Base-by-base conservation (phyloP, 1,284 basidiomycete species). In the Ceratobasidium sp. region DNA sequence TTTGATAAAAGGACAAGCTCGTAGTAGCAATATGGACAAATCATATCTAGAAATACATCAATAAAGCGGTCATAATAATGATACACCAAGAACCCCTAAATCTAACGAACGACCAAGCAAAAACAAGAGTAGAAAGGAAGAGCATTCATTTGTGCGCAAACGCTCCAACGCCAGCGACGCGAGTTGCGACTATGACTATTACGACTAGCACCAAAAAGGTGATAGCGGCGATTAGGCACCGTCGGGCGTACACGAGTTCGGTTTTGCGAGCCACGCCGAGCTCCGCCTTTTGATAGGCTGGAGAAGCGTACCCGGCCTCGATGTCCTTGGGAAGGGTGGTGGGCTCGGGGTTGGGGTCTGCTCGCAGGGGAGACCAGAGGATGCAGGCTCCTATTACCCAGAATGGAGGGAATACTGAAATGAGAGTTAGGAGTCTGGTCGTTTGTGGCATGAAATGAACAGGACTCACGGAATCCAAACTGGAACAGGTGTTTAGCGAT, bases 351-450 rank as follows among this genome's bases (percentile, higher is more conserved):
- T 51, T 28, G n/a, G 33, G 12, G 20, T 44, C 23, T 20, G 33
- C 6, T 33, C 26, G 2, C 49, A 67, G 73, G 12, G 56, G 56
- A 6, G 73, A 76, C 23, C 39, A n/a, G 20, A 76, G 40, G 53
- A 76, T 76, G 63, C 60, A 76, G 20, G 73, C 73, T 9, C 73
- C 73, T n/a, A 76, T 76, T 15, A 64, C 61, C 73, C 73, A 76
- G 33, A 76, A 76, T 23, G 73, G 73, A 20, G 73, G 73, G 49
- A 76, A 76, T 18, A 76, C 73, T 76, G 40, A 13, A 23, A 56
- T 18, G 44, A 10, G 33, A 12, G 28, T 58, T 28, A 66, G 39
- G 2, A 63, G 56, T 28, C 5, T 53, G 28, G 68, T 20, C 58
- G 26, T 51, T 39, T n/a, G 20, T n/a, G 60, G 9, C 51, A 42